A percentile compares a stretch with the other conserved stretches of the same genome.
Evolutionary conservation across 495 filamentous ascomycete species (phyloP).

Genomic region (Evernia prunastri): DNA sequence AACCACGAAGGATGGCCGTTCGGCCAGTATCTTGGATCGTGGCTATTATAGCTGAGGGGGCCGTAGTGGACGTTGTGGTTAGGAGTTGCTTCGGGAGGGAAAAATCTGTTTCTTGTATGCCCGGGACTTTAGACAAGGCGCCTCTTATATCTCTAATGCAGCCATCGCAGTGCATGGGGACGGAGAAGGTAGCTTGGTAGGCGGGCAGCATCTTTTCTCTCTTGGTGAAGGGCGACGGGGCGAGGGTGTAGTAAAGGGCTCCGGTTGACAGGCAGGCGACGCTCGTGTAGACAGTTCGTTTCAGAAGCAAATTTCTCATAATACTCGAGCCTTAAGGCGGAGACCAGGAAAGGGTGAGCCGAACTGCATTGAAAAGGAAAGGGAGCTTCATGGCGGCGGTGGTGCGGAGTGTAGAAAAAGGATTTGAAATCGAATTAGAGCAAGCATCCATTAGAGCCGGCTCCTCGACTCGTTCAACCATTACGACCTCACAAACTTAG

Average conservation of each 20-base stretch:
- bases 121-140: conserved; percentile 63
- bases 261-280: conserved; percentile 18
- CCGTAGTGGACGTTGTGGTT: conserved; percentile 50
- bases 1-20: conserved; percentile 90
- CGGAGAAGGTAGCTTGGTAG: conserved; percentile 63
- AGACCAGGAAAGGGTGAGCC: background rate
- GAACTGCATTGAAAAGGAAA: background rate
- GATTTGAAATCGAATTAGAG: conserved; percentile 21
- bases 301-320: conserved; percentile 23
- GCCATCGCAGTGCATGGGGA: conserved; percentile 82
- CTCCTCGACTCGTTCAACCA: background rate
- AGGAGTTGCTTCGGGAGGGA: conserved; percentile 45
- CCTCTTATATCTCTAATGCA: conserved; percentile 80
- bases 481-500: background rate
- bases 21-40: conserved; percentile 86
- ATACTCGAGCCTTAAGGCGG: background rate
- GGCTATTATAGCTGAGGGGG: conserved; percentile 80
- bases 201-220: conserved; percentile 19
- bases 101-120: conserved; percentile 44
- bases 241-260: conserved; percentile 15
- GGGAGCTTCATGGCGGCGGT: background rate
- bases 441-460: conserved; percentile 9
- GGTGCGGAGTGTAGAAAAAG: conserved; percentile 3
- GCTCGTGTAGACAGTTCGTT: conserved; percentile 17
- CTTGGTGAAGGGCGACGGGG: background rate